Base-by-base conservation (phyloP, 2,329 filamentous ascomycete genomes). In the Aspergillus fischeri region DNA sequence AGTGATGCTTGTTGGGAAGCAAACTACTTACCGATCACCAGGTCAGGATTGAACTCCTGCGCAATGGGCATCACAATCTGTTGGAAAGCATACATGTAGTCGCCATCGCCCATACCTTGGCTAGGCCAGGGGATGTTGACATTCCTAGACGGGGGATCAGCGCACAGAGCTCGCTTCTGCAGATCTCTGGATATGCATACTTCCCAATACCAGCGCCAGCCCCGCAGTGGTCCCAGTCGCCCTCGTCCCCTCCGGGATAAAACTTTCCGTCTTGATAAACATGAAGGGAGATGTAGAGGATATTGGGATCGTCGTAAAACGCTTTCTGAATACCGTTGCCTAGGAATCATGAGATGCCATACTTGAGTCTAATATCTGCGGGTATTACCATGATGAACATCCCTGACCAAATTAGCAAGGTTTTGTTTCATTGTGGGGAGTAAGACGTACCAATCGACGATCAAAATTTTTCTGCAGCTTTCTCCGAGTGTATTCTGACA, bases 11-110 rank as follows among this genome's bases (percentile, higher is more conserved):
- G 11, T 42, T n/a, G n/a, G 3, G 29, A 45, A 32, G 41, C n/a
- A n/a, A 4, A n/a, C n/a, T 35, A 60, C 76, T 63, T 69, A 81
- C 78, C 73, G 63, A 99, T 94, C 28, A 97, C 92, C 20, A 99
- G 79, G 70, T 99, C 94, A 0, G 94, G 94, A 66, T 94, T 82
- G 71, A 97, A 99, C 67, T 99, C 93, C 48, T 87, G 86, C 1
- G 92, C 92, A 57, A 97, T 94, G 0, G 94, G 94, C 91, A 99
- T 97, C 48, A 99, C 87, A 38, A 97, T 88, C 70, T 92, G 88
- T 67, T 99, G 92, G 67, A 99, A 99, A 1, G 94, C 94, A 51
- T 91, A 93, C 77, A 99, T 86, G 73, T 99, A 99, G 73, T 99
- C 94, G 4, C 91, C 92, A 73, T 99, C 94, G 1, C 92, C 92